These are phyloP conservation scores for Russula lepida DNA, from an alignment of 768 basidiomycete genomes.

Conservation along the genomic window DNA sequence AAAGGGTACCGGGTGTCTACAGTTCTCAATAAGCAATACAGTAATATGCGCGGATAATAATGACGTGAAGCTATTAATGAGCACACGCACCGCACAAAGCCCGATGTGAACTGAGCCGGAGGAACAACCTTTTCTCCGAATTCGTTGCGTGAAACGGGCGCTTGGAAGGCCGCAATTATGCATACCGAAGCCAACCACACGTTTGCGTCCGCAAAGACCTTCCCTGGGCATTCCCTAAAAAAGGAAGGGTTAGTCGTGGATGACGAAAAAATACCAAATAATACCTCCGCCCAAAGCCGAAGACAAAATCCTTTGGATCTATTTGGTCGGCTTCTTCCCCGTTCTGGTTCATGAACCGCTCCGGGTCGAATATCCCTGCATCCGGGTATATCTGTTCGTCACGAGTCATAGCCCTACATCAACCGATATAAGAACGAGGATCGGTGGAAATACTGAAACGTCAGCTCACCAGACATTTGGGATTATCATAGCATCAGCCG, in stretches of 20 bases:
- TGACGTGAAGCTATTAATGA: background rate
- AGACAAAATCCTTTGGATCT: slow-evolving; percentile 18
- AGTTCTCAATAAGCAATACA: background rate
- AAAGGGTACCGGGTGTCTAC: slow-evolving; percentile 23
- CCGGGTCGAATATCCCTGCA: slow-evolving; percentile 14
- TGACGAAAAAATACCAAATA: background rate
- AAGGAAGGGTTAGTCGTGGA: background rate
- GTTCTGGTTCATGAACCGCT: slow-evolving; percentile 17
- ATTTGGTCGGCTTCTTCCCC: background rate
- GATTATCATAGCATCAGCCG: slow-evolving; percentile 17
- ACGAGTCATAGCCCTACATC: slow-evolving; percentile 21
- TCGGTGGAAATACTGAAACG: background rate
- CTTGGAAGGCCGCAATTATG: slow-evolving; percentile 17
- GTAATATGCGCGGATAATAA: background rate
- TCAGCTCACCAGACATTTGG: slow-evolving; percentile 21
- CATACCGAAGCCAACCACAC: slow-evolving; percentile 19
- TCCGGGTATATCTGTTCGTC: slow-evolving; percentile 16
- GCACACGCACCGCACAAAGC: slow-evolving; percentile 19
- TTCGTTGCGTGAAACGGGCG: slow-evolving; percentile 9
- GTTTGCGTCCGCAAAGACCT: slow-evolving; percentile 20
- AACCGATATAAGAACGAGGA: background rate
- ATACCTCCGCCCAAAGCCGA: slow-evolving; percentile 21
- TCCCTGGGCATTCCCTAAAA: slow-evolving; percentile 18
- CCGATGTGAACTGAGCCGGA: slow-evolving; percentile 12
- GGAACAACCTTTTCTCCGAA: slow-evolving; percentile 14